Percentiles rank a stretch among this genome's conserved stretches.
Evolutionary conservation across 2,329 filamentous ascomycete species (phyloP).

Genomic region (Venturia effusa): DNA sequence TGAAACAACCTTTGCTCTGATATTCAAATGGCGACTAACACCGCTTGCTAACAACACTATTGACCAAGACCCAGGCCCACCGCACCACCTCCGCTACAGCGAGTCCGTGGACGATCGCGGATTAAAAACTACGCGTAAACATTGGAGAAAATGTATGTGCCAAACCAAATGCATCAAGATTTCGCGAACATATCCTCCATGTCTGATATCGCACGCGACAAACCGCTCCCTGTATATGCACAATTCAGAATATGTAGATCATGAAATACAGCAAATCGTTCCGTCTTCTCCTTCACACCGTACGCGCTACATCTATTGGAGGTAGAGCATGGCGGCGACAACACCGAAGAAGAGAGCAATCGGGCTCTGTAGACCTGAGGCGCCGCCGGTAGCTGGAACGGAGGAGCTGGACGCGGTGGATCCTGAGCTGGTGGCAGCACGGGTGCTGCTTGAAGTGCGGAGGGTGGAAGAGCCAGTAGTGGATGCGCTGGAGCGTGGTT

Average conservation of each 20-base stretch:
- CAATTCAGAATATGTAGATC: slow-evolving; percentile 1
- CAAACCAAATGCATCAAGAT: not conserved
- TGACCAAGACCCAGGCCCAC: not conserved
- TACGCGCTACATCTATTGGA: slow-evolving; percentile 10
- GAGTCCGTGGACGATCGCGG: not conserved
- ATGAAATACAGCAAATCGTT: not conserved
- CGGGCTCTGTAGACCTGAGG: slow-evolving; percentile 11
- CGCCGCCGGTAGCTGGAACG: slow-evolving; percentile 6
- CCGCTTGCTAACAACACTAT: not conserved
- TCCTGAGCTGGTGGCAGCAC: not conserved
- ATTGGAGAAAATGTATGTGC: not conserved
- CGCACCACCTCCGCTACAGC: not conserved
- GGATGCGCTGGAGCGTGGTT: not conserved
- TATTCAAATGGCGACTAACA: not conserved
- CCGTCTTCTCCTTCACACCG: not conserved
- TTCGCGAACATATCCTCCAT: not conserved
- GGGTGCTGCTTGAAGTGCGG: not conserved
- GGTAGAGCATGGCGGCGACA: slow-evolving; percentile 13
- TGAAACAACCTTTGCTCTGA: not conserved
- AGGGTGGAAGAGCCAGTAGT: not conserved
- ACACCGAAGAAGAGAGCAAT: slow-evolving; percentile 12
- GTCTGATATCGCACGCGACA: not conserved
- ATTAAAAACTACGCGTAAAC: slow-evolving; percentile 3
- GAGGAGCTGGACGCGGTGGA: not conserved
- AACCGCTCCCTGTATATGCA: not conserved